A percentile compares a stretch with the other conserved stretches of the same genome.
phyloP scores from a whole-genome alignment of 257 asterid genomes.

The Henckelia pumila region DNA sequence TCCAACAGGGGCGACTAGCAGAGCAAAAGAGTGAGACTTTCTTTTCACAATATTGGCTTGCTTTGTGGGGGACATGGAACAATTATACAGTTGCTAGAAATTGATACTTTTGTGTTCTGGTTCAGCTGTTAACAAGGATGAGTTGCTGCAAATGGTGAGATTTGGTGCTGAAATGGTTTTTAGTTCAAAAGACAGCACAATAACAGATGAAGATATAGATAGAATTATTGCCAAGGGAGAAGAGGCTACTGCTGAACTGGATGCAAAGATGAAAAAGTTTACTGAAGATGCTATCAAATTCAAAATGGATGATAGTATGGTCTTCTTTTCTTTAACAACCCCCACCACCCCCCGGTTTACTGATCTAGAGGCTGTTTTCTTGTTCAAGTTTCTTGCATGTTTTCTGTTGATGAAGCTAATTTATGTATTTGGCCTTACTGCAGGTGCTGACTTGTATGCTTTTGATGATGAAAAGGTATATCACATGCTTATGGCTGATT shows the following conservation, averaged over 20 bases:
- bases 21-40: conserved; percentile 80
- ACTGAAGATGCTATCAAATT: conserved; percentile 98
- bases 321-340: conserved; percentile 18
- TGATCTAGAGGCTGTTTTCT: conserved; percentile 5
- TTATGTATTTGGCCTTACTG: conserved; percentile 29
- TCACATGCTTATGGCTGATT: conserved; percentile 14
- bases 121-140: conserved; percentile 98
- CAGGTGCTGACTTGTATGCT: conserved; percentile 97
- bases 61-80: conserved; percentile 1
- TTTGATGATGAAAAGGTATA: conserved; percentile 91
- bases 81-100: conserved; percentile 7
- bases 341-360: background rate
- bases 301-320: conserved; percentile 97
- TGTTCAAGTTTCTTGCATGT: conserved; percentile 7
- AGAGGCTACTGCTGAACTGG: conserved; percentile 99
- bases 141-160: conserved; percentile 96
- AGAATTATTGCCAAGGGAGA: conserved; percentile 99
- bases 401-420: conserved; percentile 32
- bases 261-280: conserved; percentile 97
- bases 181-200: conserved; percentile 98
- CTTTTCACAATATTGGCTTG: background rate
- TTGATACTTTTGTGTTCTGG: conserved; percentile 13
- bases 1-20: conserved; percentile 97
- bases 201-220: conserved; percentile 98
- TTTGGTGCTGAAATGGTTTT: conserved; percentile 99